phyloP scores from a whole-genome alignment of 2,329 filamentous ascomycete genomes.

The Myriosclerotinia duriaeana region DNA sequence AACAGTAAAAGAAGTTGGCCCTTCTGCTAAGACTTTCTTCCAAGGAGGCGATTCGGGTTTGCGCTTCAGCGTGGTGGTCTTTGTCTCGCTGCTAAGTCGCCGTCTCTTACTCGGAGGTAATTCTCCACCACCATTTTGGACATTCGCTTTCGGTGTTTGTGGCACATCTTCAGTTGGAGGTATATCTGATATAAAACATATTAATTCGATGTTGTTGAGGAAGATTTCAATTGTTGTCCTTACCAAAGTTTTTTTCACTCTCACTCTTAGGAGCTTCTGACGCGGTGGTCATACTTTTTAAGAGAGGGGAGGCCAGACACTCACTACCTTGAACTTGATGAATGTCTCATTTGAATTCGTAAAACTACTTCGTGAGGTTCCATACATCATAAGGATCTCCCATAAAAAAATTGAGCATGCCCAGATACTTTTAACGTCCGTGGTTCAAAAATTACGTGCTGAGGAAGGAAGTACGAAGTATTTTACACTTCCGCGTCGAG shows the following conservation, averaged over 20 bases:
- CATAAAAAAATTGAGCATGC: slow-evolving; percentile 55
- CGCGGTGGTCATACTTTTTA: slow-evolving; percentile 42
- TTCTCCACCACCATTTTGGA: slow-evolving; percentile 41
- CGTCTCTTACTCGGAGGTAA: slow-evolving; percentile 64
- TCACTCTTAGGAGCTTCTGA: slow-evolving; percentile 40
- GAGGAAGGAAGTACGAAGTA: slow-evolving; percentile 23
- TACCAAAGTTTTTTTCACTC: slow-evolving; percentile 38
- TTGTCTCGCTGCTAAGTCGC: slow-evolving; percentile 52
- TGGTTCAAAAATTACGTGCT: slow-evolving; percentile 17
- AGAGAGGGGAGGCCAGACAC: slow-evolving; percentile 36
- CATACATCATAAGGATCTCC: slow-evolving; percentile 49
- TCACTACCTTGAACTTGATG: slow-evolving; percentile 53
- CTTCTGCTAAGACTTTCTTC: slow-evolving; percentile 82
- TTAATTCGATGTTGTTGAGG: slow-evolving; percentile 24
- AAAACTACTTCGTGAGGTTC: slow-evolving; percentile 55
- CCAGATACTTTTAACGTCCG: slow-evolving; percentile 49
- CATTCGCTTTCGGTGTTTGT: slow-evolving; percentile 36
- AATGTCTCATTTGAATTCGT: slow-evolving; percentile 57
- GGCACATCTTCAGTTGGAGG: slow-evolving; percentile 33
- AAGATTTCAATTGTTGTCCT: slow-evolving; percentile 10
- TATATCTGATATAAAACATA: slow-evolving; percentile 30
- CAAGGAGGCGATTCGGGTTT: slow-evolving; percentile 80
- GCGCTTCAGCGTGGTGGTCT: slow-evolving; percentile 47
- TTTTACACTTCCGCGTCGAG: slow-evolving; percentile 21
- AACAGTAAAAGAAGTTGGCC: slow-evolving; percentile 79